These are phyloP conservation scores for Oryza coarctata DNA, from an alignment of 176 grass and related monocot genomes.

Conservation along the genomic window DNA sequence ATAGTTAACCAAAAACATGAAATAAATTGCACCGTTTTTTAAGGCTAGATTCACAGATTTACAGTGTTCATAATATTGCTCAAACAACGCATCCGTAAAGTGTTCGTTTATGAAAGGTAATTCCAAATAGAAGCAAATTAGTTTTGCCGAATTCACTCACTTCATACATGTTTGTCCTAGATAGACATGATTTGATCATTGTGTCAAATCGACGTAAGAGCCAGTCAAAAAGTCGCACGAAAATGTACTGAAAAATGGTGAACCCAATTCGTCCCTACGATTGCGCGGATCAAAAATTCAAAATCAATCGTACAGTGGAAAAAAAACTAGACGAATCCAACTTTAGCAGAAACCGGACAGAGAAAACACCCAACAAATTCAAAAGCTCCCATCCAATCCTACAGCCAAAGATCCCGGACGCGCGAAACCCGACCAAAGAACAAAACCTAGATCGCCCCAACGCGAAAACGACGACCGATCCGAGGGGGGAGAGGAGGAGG, in stretches of 20 bases:
- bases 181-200: not conserved
- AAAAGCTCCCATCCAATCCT: not conserved
- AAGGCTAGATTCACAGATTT: not conserved
- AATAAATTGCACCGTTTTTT: not conserved
- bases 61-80: not conserved
- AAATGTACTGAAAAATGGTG: not conserved
- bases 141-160: not conserved
- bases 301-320: not conserved
- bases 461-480: not conserved
- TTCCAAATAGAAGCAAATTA: not conserved
- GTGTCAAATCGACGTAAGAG: not conserved
- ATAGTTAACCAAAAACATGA: not conserved
- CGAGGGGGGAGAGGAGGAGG: not conserved
- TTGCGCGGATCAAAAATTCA: not conserved
- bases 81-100: not conserved
- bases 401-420: not conserved
- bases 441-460: not conserved
- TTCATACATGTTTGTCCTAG: not conserved
- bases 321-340: not conserved
- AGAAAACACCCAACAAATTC: not conserved
- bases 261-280: not conserved
- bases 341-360: not conserved
- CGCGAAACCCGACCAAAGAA: not conserved
- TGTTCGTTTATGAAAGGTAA: not conserved
- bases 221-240: not conserved